phyloP scores from a whole-genome alignment of 345 rosid genomes.

The Arabis hirsuta region DNA sequence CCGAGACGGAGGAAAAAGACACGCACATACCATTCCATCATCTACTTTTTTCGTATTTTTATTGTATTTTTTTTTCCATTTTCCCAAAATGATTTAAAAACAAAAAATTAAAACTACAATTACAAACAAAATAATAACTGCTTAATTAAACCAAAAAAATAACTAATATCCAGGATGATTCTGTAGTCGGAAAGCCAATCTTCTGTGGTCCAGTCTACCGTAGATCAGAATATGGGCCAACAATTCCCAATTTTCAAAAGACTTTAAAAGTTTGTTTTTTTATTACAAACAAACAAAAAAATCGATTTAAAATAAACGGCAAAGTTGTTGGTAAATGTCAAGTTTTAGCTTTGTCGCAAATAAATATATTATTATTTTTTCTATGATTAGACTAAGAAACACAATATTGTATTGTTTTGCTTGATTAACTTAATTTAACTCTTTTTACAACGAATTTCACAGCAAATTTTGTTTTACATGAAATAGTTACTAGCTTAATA shows the following conservation, averaged over 20 bases:
- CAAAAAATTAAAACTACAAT: background rate
- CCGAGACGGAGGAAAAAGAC: conserved; percentile 41
- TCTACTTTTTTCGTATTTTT: conserved; percentile 32
- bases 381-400: conserved; percentile 6
- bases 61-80: background rate
- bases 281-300: background rate
- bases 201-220: conserved; percentile 33
- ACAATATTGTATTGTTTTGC: background rate
- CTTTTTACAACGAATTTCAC: background rate
- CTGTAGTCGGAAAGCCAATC: conserved; percentile 25
- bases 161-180: conserved; percentile 21
- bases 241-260: conserved; percentile 5
- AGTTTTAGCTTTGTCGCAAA: background rate
- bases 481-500: background rate
- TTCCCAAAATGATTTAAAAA: background rate
- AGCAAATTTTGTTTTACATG: background rate
- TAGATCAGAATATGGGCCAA: conserved; percentile 17
- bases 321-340: conserved; percentile 2
- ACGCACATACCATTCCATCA: conserved; percentile 33
- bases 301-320: background rate
- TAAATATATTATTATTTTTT: background rate
- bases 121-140: background rate
- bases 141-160: background rate
- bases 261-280: conserved; percentile 14
- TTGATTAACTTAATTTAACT: background rate